A percentile compares a stretch with the other conserved stretches of the same genome.
Evolutionary conservation across 2,329 filamentous ascomycete genomes (phyloP).

Genomic region (Ustilaginoidea virens): DNA sequence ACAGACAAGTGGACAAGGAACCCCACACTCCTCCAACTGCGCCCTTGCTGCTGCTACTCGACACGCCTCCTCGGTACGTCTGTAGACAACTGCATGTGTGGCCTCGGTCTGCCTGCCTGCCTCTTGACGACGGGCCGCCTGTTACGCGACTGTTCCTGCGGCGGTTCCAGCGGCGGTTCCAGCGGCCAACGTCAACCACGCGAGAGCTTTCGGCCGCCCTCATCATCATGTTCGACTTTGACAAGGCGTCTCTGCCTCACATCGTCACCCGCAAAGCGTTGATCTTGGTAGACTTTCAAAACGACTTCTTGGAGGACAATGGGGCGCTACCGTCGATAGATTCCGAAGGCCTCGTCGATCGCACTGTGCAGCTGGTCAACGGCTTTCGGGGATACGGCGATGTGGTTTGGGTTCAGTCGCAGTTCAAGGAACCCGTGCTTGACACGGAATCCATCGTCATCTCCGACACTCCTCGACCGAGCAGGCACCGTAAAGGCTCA

Average conservation of each 20-base stretch:
- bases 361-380: conserved; percentile 48
- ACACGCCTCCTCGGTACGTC: too few species aligned
- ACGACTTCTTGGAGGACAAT: conserved; percentile 63
- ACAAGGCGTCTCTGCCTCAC: conserved; percentile 37
- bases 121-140: too few species aligned
- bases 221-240: conserved; percentile 41
- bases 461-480: conserved; percentile 17
- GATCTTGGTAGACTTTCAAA: conserved; percentile 74
- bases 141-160: not conserved
- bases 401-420: conserved; percentile 74
- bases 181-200: too few species aligned
- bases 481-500: conserved; percentile 5
- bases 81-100: too few species aligned
- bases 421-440: conserved; percentile 49
- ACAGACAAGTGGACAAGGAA: too few species aligned
- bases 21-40: too few species aligned
- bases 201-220: not conserved
- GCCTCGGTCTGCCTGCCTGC: too few species aligned
- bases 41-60: too few species aligned
- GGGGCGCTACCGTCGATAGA: conserved; percentile 52
- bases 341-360: conserved; percentile 50
- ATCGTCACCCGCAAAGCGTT: conserved; percentile 52
- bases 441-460: conserved; percentile 36
- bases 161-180: too few species aligned
- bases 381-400: conserved; percentile 57